Evolutionary conservation across 1,139 yeast species (phyloP), one percentile per base, ranked within the genome.

Genomic region (Torulaspora pretoriensis): DNA sequence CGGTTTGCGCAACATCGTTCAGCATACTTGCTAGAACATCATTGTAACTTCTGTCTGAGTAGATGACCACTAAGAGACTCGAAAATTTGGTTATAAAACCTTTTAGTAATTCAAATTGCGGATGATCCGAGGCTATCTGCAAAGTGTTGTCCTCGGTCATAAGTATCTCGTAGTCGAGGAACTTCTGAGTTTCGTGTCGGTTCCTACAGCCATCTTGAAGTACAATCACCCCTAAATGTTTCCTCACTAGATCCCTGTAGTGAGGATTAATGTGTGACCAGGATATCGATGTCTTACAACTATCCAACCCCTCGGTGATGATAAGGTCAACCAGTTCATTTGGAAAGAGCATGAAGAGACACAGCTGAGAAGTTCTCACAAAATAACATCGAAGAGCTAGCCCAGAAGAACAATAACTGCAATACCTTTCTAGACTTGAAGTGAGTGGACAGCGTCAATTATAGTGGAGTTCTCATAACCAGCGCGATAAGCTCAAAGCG

Each of bases 321-420:
- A 52, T 50, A 26, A 47, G 43, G 27, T 50, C 45, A 30, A 52
- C 30, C 13, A 52, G 37, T 24, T 52, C 55, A 36, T 45, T 41
- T 12, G 55, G 55, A 16, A 52, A 39, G 23, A 42, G 38, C 55
- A 52, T 50, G 13, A 16, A 24, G 26, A 14, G 26, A 14, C 23
- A 29, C 31, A 27, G 24, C 12, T 17, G 23, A 40, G 27, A 17
- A 30, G 13, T 24, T 26, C n/a, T 3, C 23, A 16, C 12, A 24
- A 33, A 36, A 28, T 13, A 29, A 25, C 30, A 28, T 29, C 22
- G 19, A 12, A 8, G 8, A 22, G 9, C n/a, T 13, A 13, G 19
- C 28, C 30, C 25, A 17, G 32, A 29, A 29, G 19, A 14, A 29
- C n/a, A 14, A n/a, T 8, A 10, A 29, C 19, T 14, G 19, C 22